phyloP scores from a whole-genome alignment of 192 early-diverging fungal species.

The Coemansia sp. region DNA sequence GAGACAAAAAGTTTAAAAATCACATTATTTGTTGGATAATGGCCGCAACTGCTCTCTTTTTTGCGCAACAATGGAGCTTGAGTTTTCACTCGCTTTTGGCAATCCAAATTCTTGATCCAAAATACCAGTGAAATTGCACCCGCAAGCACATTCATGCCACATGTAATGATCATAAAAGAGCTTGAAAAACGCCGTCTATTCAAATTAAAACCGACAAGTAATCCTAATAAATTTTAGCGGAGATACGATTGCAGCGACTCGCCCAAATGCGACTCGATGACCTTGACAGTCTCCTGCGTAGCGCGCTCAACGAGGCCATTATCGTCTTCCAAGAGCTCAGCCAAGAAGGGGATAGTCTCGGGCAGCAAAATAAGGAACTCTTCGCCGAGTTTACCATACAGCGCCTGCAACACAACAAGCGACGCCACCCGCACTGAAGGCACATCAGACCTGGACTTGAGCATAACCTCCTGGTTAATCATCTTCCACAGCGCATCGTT shows the following conservation, averaged over 20 bases:
- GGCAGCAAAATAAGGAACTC: conserved; percentile 89
- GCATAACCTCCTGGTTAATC: conserved; percentile 78
- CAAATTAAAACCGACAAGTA: background rate
- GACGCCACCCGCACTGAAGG: conserved; percentile 69
- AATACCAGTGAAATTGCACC: too few species aligned
- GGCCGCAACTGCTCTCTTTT: too few species aligned
- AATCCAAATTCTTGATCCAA: too few species aligned
- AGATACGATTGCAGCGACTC: conserved; percentile 88
- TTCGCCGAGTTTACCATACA: conserved; percentile 88
- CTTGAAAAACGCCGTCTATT: background rate
- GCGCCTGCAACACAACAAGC: conserved; percentile 68
- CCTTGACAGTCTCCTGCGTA: conserved; percentile 75
- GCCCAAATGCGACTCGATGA: conserved; percentile 89
- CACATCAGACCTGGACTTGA: conserved; percentile 72
- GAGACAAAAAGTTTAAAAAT: too few species aligned
- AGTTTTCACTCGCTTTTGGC: too few species aligned
- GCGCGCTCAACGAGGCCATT: conserved; percentile 78
- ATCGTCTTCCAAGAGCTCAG: conserved; percentile 94
- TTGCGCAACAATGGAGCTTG: too few species aligned
- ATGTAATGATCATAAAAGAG: background rate
- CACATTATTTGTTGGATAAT: too few species aligned
- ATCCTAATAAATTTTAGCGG: conserved; percentile 38
- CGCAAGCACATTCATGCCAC: too few species aligned
- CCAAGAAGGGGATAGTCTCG: conserved; percentile 91
- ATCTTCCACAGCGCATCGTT: conserved; percentile 86